Evolutionary conservation across 139 green algal species (phyloP).

Genomic region (Volvox africanus): DNA sequence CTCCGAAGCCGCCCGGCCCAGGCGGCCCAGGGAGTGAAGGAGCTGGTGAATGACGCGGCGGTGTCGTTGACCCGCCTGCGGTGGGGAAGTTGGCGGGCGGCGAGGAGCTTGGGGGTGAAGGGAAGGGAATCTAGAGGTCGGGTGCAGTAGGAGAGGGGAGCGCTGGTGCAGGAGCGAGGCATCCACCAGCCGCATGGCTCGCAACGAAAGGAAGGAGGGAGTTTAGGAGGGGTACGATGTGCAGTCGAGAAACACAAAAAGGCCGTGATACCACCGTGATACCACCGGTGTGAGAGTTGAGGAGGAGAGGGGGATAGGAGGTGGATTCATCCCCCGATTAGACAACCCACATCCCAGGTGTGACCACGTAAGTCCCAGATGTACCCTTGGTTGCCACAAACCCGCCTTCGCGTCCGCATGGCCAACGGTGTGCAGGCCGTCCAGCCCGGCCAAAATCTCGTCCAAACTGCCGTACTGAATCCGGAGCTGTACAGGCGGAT

Average conservation of each 20-base stretch:
- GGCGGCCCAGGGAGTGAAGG: constrained; percentile 48
- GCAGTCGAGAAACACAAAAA: neutral
- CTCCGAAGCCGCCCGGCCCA: constrained; percentile 7
- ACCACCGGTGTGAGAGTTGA: too few relatives aligned
- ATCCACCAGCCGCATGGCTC: too few relatives aligned
- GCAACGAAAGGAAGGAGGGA: neutral
- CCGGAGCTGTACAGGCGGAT: neutral
- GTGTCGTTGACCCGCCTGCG: constrained; percentile 28
- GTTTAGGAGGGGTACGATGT: neutral
- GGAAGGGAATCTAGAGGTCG: neutral
- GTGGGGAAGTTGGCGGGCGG: too few relatives aligned
- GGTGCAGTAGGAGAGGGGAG: neutral
- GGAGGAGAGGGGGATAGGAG: too few relatives aligned
- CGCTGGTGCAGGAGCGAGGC: neutral
- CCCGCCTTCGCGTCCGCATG: constrained; percentile 3
- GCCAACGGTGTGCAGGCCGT: constrained; percentile 22
- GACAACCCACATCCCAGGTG: too few relatives aligned
- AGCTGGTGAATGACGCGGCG: constrained; percentile 35
- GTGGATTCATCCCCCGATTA: too few relatives aligned
- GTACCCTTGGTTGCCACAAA: too few relatives aligned
- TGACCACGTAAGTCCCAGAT: too few relatives aligned
- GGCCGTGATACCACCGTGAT: neutral
- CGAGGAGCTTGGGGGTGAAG: neutral
- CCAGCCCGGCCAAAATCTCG: constrained; percentile 39
- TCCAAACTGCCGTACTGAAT: constrained; percentile 23